Percentiles rank a stretch among this genome's conserved stretches.
phyloP scores from a whole-genome alignment of 495 filamentous ascomycete genomes.

The Trichocladium antarcticum region DNA sequence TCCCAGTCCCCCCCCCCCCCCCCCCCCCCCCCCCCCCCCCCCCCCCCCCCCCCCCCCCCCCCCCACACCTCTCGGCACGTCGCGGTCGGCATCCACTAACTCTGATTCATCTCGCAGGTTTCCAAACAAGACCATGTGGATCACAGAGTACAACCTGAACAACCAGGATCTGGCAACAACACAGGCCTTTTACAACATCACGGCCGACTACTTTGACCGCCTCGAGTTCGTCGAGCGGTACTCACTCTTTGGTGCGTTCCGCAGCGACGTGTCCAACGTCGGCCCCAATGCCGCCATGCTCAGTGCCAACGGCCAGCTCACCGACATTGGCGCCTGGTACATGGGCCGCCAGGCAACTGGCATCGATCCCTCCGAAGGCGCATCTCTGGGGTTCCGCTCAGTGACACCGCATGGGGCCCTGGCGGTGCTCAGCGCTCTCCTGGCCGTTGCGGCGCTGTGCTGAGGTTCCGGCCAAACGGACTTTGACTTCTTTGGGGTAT shows the following conservation, averaged over 20 bases:
- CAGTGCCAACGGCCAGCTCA: conserved; percentile 47
- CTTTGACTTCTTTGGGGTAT: too few relatives aligned
- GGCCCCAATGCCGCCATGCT: conserved; percentile 59
- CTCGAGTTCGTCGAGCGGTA: conserved; percentile 51
- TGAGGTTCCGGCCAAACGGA: neutral
- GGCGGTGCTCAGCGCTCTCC: neutral
- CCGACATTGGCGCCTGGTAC: conserved; percentile 68
- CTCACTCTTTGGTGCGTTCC: conserved; percentile 64
- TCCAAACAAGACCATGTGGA: conserved; percentile 53
- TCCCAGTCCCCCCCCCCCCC: conserved; percentile 3
- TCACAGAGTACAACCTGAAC: conserved; percentile 57
- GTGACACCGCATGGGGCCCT: neutral
- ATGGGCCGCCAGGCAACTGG: conserved; percentile 46
- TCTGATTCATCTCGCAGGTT: conserved; percentile 29
- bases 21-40: too few relatives aligned
- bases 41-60: too few relatives aligned
- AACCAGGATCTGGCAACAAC: conserved; percentile 42
- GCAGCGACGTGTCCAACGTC: conserved; percentile 53
- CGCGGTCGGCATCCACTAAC: neutral
- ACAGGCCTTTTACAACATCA: conserved; percentile 54
- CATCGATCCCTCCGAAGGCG: conserved; percentile 11
- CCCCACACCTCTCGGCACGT: too few relatives aligned
- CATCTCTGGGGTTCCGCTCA: neutral
- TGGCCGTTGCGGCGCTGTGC: neutral
- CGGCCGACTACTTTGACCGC: conserved; percentile 52